A percentile compares a stretch with the other conserved stretches of the same genome.
Conservation (phyloP, 805 yeast species). For the Grigorovia jiainica region DNA sequence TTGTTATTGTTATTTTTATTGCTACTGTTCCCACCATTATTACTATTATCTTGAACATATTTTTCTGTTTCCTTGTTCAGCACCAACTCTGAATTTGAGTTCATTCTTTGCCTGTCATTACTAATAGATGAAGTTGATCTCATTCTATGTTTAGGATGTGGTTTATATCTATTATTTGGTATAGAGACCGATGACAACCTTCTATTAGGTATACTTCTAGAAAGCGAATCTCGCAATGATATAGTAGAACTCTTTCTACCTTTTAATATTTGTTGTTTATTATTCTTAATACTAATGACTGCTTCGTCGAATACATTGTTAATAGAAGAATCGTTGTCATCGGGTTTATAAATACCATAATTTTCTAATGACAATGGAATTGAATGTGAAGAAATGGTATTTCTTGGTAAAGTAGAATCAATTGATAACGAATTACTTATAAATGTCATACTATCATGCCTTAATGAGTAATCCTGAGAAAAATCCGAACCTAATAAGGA, state of each 20-base stretch:
- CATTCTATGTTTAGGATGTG: constrained; percentile 3
- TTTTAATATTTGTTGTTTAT: constrained; percentile 3
- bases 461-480: constrained; percentile 14
- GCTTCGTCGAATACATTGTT: constrained; percentile 21
- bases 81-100: background rate
- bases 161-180: background rate
- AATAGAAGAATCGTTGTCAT: constrained; percentile 17
- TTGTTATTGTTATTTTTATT: background rate
- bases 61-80: background rate
- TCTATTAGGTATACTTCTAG: constrained; percentile 7
- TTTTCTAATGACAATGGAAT: constrained; percentile 18
- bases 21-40: background rate
- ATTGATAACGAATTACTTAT: constrained; percentile 10
- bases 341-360: constrained; percentile 17
- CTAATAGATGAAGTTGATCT: constrained; percentile 10
- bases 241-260: constrained; percentile 8
- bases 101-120: constrained; percentile 3
- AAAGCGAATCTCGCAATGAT: constrained; percentile 5
- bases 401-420: constrained; percentile 14
- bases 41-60: constrained; percentile 1
- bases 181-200: constrained; percentile 11
- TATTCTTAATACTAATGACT: constrained; percentile 10
- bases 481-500: constrained; percentile 28
- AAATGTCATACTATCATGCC: constrained; percentile 7
- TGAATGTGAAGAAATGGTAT: constrained; percentile 17